These are phyloP conservation scores for Rhodotorula diobovata DNA, from an alignment of 768 basidiomycete genomes.

Conservation along the genomic window DNA sequence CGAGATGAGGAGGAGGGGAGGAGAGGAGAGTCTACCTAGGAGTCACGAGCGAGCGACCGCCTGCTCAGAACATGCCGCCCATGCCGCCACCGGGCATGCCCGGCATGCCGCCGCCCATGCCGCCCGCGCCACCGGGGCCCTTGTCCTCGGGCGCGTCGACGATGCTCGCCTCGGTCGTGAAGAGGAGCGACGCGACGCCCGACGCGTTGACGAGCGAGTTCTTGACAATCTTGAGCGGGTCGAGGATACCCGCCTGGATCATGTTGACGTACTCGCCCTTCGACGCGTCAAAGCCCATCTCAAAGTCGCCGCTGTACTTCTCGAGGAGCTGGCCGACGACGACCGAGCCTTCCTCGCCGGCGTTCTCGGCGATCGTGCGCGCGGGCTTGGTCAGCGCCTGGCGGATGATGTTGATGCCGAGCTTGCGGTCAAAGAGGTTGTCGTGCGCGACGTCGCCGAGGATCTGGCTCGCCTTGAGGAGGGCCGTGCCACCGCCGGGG, in stretches of 20 bases:
- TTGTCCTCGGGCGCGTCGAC: slow-evolving; percentile 77
- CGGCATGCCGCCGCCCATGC: slow-evolving; percentile 50
- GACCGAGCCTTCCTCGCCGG: slow-evolving; percentile 88
- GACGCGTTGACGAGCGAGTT: slow-evolving; percentile 85
- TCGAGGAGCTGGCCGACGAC: slow-evolving; percentile 80
- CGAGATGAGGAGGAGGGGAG: neutral
- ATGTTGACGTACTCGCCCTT: slow-evolving; percentile 85
- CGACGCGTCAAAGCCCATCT: slow-evolving; percentile 81
- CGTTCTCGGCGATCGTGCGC: slow-evolving; percentile 84
- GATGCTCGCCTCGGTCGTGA: slow-evolving; percentile 86
- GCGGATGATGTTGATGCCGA: slow-evolving; percentile 67
- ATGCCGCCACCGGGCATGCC: slow-evolving; percentile 27
- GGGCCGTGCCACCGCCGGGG: slow-evolving; percentile 88
- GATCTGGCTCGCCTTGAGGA: slow-evolving; percentile 64
- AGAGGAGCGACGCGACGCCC: slow-evolving; percentile 88
- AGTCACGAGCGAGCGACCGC: neutral
- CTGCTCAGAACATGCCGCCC: slow-evolving; percentile 29
- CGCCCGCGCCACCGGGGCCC: slow-evolving; percentile 50
- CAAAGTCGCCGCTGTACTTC: slow-evolving; percentile 65
- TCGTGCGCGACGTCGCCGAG: slow-evolving; percentile 68
- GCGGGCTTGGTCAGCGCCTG: slow-evolving; percentile 74
- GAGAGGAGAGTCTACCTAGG: neutral
- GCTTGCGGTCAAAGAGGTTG: slow-evolving; percentile 91
- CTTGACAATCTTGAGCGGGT: slow-evolving; percentile 66
- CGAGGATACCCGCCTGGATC: slow-evolving; percentile 72